A percentile compares a stretch with the other conserved stretches of the same genome.
Evolutionary conservation across 805 yeast genomes (phyloP).

Genomic region (Pichia phayaonensis): DNA sequence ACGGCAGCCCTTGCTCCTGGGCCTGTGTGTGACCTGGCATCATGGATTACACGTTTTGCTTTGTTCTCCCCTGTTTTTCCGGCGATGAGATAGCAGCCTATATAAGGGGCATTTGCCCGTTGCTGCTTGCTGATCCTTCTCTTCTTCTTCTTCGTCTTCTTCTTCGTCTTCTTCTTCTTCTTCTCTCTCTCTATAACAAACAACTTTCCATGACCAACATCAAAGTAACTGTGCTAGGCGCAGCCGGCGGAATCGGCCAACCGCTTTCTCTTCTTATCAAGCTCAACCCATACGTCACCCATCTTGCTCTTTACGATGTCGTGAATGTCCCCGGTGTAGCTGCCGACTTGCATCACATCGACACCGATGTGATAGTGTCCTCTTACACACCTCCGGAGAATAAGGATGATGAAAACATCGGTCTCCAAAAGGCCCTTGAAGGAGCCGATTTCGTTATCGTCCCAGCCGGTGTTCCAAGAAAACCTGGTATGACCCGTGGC

Average conservation of each 20-base stretch:
- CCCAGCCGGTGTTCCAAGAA: conserved; percentile 59
- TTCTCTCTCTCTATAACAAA: neutral
- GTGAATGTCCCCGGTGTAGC: conserved; percentile 51
- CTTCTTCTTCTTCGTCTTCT: too few species aligned
- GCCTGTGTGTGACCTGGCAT: too few species aligned
- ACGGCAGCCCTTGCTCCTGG: too few species aligned
- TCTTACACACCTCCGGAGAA: conserved; percentile 33
- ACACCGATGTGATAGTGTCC: conserved; percentile 38
- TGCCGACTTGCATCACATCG: conserved; percentile 47
- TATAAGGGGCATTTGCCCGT: neutral
- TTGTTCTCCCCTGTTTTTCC: too few species aligned
- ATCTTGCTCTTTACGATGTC: conserved; percentile 45
- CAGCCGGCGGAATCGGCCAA: conserved; percentile 73
- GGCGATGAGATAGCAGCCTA: too few species aligned
- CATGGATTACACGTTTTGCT: too few species aligned
- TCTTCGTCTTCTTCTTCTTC: neutral
- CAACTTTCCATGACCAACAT: neutral
- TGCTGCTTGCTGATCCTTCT: neutral
- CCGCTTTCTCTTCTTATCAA: conserved; percentile 46
- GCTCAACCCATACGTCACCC: conserved; percentile 36
- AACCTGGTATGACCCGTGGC: conserved; percentile 61
- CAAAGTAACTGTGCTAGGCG: conserved; percentile 75
- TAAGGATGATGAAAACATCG: conserved; percentile 18
- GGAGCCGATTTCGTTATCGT: conserved; percentile 44
- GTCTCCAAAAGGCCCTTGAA: conserved; percentile 35